Evolutionary conservation across 129 eudicot species (phyloP).

Genomic region (Flaveria linearis): DNA sequence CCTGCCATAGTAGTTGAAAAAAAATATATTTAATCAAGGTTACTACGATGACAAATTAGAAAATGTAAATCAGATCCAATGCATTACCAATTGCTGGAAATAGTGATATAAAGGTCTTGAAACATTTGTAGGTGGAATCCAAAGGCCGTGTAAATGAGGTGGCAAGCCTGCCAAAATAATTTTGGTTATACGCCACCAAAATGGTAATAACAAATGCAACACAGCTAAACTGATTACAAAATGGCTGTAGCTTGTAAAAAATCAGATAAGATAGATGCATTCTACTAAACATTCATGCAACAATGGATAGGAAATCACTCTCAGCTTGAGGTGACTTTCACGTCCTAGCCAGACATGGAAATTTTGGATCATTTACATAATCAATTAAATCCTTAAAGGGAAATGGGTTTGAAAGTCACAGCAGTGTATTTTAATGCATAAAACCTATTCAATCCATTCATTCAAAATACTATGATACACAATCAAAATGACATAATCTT

Average conservation of each 20-base stretch:
- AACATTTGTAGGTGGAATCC: conserved; percentile 41
- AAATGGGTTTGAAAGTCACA: background rate
- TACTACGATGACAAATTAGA: background rate
- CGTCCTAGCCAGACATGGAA: background rate
- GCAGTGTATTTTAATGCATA: conserved; percentile 8
- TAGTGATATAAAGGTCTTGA: conserved; percentile 55
- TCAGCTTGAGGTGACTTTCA: background rate
- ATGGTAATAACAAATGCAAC: background rate
- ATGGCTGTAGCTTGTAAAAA: background rate
- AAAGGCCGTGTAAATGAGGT: conserved; percentile 40
- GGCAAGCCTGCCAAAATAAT: conserved; percentile 51
- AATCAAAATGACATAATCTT: background rate
- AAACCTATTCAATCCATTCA: background rate
- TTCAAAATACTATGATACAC: background rate
- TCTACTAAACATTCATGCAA: conserved; percentile 7
- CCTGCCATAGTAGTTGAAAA: conserved; percentile 49
- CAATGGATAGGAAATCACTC: background rate
- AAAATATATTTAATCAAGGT: background rate
- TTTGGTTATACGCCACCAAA: background rate
- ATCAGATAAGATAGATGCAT: background rate
- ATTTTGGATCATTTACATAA: background rate
- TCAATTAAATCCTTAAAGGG: background rate
- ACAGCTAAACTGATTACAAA: background rate
- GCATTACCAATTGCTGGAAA: conserved; percentile 68
- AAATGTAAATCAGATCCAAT: conserved; percentile 20